These are phyloP conservation scores for Pseudogymnoascus verrucosus DNA, from an alignment of 2,329 filamentous ascomycete species.

Conservation along the genomic window DNA sequence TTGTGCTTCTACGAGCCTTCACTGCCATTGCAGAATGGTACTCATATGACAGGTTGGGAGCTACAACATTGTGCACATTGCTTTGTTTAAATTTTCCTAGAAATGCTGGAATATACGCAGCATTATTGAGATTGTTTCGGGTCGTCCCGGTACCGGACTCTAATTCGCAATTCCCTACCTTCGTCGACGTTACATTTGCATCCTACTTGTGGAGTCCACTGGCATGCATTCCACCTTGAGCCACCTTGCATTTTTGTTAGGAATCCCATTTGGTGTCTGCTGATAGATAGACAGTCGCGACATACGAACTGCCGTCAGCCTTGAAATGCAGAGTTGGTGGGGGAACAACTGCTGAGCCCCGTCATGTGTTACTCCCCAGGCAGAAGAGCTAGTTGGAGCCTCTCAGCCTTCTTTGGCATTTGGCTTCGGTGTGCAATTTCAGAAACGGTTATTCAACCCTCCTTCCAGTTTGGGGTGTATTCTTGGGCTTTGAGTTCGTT, in stretches of 20 bases:
- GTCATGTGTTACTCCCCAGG: not conserved
- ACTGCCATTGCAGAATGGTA: not conserved
- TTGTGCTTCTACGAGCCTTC: not conserved
- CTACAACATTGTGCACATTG: not conserved
- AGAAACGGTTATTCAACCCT: not conserved
- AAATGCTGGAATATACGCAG: not conserved
- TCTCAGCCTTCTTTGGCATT: not conserved
- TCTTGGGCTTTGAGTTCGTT: not conserved
- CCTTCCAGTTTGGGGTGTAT: not conserved
- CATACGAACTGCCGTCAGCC: conserved; percentile 1
- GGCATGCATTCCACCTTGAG: not conserved
- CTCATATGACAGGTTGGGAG: not conserved
- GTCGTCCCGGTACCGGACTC: conserved; percentile 4
- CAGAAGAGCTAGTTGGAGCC: not conserved
- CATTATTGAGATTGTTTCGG: not conserved
- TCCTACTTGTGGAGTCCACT: not conserved
- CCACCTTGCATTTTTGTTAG: not conserved
- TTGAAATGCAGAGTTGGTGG: conserved; percentile 4
- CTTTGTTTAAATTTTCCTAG: not conserved
- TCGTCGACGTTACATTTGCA: not conserved
- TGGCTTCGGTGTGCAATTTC: not conserved
- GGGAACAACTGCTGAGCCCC: not conserved
- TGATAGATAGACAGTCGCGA: conserved; percentile 2
- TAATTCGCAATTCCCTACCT: not conserved
- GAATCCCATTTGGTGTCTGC: not conserved